Evolutionary conservation across 2,329 filamentous ascomycete species (phyloP).

Genomic region (Trichoderma simmonsii): DNA sequence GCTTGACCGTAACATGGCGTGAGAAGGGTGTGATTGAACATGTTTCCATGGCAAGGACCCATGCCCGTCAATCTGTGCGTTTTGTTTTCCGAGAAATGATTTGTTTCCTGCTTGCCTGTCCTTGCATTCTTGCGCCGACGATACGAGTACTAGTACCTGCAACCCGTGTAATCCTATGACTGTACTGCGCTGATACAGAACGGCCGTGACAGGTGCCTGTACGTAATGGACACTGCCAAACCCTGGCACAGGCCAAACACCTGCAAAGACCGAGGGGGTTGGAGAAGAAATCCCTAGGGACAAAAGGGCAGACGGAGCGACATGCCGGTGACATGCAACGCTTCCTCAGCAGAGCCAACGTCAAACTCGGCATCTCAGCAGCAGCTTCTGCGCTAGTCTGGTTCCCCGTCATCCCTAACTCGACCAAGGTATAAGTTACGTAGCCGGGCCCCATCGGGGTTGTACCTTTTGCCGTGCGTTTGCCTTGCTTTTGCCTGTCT

Average conservation of each 20-base stretch:
- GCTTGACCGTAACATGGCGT: background rate
- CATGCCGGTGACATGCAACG: constrained; percentile 5
- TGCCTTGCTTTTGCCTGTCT: background rate
- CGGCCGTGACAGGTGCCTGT: constrained; percentile 1
- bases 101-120: background rate
- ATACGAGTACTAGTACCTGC: background rate
- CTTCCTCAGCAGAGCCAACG: background rate
- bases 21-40: background rate
- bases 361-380: background rate
- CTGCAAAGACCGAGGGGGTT: constrained; percentile 3
- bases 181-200: background rate
- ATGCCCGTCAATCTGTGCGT: background rate
- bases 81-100: background rate
- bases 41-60: background rate
- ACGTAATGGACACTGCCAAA: background rate
- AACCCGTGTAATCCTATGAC: background rate
- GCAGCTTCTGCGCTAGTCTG: background rate
- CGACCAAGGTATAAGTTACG: background rate
- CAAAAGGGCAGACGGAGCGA: background rate
- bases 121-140: background rate
- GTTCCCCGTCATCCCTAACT: background rate
- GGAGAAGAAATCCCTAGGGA: background rate
- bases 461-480: background rate
- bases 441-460: background rate
- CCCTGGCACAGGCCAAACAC: background rate